phyloP scores from a whole-genome alignment of 306 rosid species.

The Psophocarpus tetragonolobus region DNA sequence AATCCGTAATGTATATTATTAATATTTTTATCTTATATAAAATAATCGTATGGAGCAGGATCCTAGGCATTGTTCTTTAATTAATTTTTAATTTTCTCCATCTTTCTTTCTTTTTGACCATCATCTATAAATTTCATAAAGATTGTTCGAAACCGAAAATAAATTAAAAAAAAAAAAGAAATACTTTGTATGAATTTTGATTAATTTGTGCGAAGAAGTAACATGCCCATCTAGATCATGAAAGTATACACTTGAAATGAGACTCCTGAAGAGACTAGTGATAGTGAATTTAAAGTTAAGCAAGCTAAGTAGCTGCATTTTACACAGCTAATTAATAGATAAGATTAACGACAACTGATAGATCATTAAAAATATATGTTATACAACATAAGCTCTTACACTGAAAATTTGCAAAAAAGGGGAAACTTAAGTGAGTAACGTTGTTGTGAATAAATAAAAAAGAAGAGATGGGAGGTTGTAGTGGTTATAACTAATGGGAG shows the following conservation, averaged over 20 bases:
- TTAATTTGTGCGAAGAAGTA: background rate
- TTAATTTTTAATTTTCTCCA: background rate
- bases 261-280: background rate
- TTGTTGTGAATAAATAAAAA: background rate
- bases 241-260: background rate
- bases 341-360: background rate
- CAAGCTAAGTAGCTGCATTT: background rate
- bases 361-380: background rate
- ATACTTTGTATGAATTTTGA: background rate
- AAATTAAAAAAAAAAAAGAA: background rate
- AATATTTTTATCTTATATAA: background rate
- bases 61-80: background rate
- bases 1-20: background rate
- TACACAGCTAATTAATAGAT: background rate
- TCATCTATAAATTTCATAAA: background rate
- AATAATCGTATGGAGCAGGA: background rate
- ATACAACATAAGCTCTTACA: background rate
- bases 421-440: too few species aligned
- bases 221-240: background rate
- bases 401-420: slow-evolving; percentile 1
- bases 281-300: background rate
- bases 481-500: slow-evolving; percentile 41
- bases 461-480: background rate
- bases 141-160: background rate
- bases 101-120: background rate